Evolutionary conservation across 1,139 yeast genomes (phyloP), one percentile per base, ranked within the genome.

Genomic region (Sugiyamaella pinicola): DNA sequence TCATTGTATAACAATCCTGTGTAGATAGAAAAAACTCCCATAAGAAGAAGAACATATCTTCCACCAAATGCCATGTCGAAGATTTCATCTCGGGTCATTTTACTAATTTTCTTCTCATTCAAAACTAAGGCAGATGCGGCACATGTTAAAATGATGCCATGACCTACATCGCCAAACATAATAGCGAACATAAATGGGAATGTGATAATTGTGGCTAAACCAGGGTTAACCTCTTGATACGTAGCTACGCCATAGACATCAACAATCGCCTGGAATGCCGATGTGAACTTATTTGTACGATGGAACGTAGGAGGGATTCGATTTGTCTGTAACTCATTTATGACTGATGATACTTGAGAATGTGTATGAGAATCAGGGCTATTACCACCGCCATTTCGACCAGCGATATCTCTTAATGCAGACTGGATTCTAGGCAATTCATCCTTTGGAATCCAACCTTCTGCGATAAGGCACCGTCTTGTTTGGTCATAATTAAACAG

Each of bases 111-210:
- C 54, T 73, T 73, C 71, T 93, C 99, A 64, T 85, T 85, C 43
- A 79, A 62, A 12, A 93, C 91, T 60, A 93, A 74, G 38, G 76
- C 74, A 28, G 82, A 68, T 9, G 96, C 95, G 10, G 89, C 91
- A 60, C 87, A 69, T 49, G 84, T 74, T 65, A 95, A 77, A 53
- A 95, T 79, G 54, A 89, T 76, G 19, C 99, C 99, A 71, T 93
- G 99, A 4, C 99, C 99, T 53, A 93, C 74, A 74, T 93, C 99
- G 71, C 99, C 99, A 77, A 93, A 93, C 99, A 93, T 93, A 63
- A 93, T 87, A 26, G 99, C 97, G 74, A 93, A 93, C 96, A 95
- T 87, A 71, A 95, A 93, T 10, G 99, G 99, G 74, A 93, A 93
- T 0, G 99, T 93, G 35, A 93, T 85, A 45, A 91, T 81, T 0